These are phyloP conservation scores for Amoeboaphelidium occidentale DNA, from an alignment of 371 early-diverging fungal species.

Conservation along the genomic window DNA sequence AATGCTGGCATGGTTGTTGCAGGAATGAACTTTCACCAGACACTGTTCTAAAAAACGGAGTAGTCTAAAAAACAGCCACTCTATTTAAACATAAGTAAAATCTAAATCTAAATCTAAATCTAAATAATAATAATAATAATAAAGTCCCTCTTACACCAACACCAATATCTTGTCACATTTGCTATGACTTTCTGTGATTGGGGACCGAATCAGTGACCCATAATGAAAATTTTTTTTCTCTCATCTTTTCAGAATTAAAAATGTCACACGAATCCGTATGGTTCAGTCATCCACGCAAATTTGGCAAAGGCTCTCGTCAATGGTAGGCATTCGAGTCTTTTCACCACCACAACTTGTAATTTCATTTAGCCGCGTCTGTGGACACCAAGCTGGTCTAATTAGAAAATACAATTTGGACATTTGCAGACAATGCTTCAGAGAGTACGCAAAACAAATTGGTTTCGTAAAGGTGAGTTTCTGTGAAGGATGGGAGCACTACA, in stretches of 20 bases:
- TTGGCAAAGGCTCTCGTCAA: conserved; percentile 95
- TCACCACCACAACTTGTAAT: conserved; percentile 1
- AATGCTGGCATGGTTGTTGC: no score
- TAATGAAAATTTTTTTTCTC: conserved; percentile 5
- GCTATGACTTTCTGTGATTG: no score
- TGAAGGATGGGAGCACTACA: no score
- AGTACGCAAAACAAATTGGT: conserved; percentile 95
- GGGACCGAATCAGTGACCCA: no score
- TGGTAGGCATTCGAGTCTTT: conserved; percentile 31
- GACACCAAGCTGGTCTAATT: conserved; percentile 97
- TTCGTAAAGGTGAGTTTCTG: conserved; percentile 65
- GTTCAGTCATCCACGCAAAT: conserved; percentile 84
- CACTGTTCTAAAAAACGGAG: no score
- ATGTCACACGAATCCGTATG: conserved; percentile 92
- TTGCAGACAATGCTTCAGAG: conserved; percentile 99
- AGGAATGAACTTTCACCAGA: no score
- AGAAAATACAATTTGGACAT: conserved; percentile 97
- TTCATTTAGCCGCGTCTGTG: conserved; percentile 70
- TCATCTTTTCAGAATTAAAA: conserved; percentile 21
- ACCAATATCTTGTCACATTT: no score
- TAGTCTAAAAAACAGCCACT: no score
- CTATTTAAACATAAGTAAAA: no score
- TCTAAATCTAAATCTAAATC: no score
- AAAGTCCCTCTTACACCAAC: no score
- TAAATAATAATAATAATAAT: no score